phyloP scores from a whole-genome alignment of 202 grass and related monocot species.

The Elaeis oleifera region DNA sequence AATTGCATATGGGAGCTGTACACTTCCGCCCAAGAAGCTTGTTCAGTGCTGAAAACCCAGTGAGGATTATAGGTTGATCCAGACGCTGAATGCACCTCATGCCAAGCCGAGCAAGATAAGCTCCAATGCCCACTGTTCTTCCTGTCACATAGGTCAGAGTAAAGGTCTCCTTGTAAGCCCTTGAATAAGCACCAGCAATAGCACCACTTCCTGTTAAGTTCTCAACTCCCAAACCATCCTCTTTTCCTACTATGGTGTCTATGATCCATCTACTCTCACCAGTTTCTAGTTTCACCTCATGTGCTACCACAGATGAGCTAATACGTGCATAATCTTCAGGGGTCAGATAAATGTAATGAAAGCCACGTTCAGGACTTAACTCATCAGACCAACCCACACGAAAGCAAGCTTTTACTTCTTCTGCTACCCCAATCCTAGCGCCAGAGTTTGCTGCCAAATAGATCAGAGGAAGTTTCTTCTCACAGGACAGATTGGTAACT shows the following conservation, averaged over 20 bases:
- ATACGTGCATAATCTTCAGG: slow-evolving; percentile 62
- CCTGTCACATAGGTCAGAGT: slow-evolving; percentile 97
- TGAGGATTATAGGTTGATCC: slow-evolving; percentile 95
- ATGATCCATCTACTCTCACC: slow-evolving; percentile 89
- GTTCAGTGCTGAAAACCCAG: slow-evolving; percentile 84
- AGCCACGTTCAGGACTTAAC: slow-evolving; percentile 74
- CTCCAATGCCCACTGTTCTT: slow-evolving; percentile 88
- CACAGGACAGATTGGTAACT: slow-evolving; percentile 78
- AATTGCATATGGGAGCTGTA: slow-evolving; percentile 99
- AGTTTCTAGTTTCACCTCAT: slow-evolving; percentile 73
- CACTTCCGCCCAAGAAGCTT: slow-evolving; percentile 96
- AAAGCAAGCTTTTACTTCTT: slow-evolving; percentile 92
- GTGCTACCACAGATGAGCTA: slow-evolving; percentile 76
- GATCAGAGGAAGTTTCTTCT: slow-evolving; percentile 90
- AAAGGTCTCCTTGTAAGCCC: slow-evolving; percentile 90
- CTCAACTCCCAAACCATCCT: slow-evolving; percentile 89
- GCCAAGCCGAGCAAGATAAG: slow-evolving; percentile 91
- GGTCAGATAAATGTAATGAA: slow-evolving; percentile 90
- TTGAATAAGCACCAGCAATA: slow-evolving; percentile 87
- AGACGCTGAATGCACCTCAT: slow-evolving; percentile 98
- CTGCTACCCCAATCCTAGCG: slow-evolving; percentile 79
- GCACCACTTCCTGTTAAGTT: slow-evolving; percentile 92
- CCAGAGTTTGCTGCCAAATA: slow-evolving; percentile 90
- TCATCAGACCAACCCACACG: slow-evolving; percentile 92
- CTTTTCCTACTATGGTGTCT: slow-evolving; percentile 88